These are phyloP conservation scores for Lodderomyces metapsilosis DNA, from an alignment of 1,139 yeast genomes.

Conservation along the genomic window DNA sequence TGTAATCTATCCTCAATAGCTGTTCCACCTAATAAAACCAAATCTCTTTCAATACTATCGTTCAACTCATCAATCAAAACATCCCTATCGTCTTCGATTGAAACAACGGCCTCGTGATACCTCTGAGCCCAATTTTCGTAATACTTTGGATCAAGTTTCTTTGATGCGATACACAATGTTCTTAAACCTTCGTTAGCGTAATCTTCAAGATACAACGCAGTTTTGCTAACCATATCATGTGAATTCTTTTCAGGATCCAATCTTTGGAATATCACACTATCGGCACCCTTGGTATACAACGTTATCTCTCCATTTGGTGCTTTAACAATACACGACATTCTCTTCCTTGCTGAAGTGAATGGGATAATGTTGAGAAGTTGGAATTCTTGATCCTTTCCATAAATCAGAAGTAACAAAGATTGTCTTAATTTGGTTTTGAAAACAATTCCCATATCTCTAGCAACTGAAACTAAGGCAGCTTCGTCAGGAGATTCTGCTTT, in stretches of 20 bases:
- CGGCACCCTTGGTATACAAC: slow-evolving; percentile 80
- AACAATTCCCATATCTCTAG: slow-evolving; percentile 87
- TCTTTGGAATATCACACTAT: slow-evolving; percentile 81
- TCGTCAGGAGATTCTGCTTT: slow-evolving; percentile 99
- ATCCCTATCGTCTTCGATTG: slow-evolving; percentile 75
- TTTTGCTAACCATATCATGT: slow-evolving; percentile 39
- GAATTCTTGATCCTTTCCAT: slow-evolving; percentile 70
- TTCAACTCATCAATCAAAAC: slow-evolving; percentile 74
- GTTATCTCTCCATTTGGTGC: slow-evolving; percentile 51
- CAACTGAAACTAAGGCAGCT: slow-evolving; percentile 91
- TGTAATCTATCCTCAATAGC: slow-evolving; percentile 97
- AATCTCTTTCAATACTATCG: slow-evolving; percentile 73
- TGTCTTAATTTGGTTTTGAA: slow-evolving; percentile 73
- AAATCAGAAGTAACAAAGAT: slow-evolving; percentile 67
- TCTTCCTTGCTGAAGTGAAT: slow-evolving; percentile 88
- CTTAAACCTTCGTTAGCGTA: slow-evolving; percentile 97
- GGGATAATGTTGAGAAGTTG: slow-evolving; percentile 77
- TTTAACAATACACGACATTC: slow-evolving; percentile 56
- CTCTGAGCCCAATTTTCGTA: slow-evolving; percentile 67
- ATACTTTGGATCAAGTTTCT: slow-evolving; percentile 60
- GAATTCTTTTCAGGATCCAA: slow-evolving; percentile 41
- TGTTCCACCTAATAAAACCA: slow-evolving; percentile 85
- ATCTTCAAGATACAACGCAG: slow-evolving; percentile 82
- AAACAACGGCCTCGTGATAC: slow-evolving; percentile 70
- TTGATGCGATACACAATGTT: slow-evolving; percentile 88